Conservation (phyloP, 2,329 filamentous ascomycete genomes). For the Nemania abortiva region DNA sequence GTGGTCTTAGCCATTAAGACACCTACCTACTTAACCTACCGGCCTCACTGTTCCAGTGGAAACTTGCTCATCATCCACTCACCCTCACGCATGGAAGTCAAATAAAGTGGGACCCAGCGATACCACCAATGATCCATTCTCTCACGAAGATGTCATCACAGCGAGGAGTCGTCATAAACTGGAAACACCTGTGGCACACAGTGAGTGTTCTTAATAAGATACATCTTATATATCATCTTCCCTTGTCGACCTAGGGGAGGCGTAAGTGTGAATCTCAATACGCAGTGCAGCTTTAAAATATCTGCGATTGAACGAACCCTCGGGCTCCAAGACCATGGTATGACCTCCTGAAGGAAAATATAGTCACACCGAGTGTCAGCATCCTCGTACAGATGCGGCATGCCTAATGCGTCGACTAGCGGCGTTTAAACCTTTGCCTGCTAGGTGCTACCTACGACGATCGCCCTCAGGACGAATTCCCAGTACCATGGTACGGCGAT, state of each 20-base stretch:
- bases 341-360: background rate
- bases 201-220: slow-evolving; percentile 5
- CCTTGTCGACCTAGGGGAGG: background rate
- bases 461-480: background rate
- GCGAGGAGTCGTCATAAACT: background rate
- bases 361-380: background rate
- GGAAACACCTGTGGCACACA: background rate
- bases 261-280: slow-evolving; percentile 15
- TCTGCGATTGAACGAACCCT: background rate
- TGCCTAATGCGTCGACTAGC: background rate
- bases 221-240: background rate
- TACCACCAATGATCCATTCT: background rate
- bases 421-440: too few relatives aligned
- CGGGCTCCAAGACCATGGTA: background rate
- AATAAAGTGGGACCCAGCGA: slow-evolving; percentile 21
- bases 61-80: slow-evolving; percentile 34
- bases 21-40: background rate
- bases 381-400: background rate
- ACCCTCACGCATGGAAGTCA: background rate
- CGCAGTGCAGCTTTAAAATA: background rate
- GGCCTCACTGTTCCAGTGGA: slow-evolving; percentile 5
- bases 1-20: background rate
- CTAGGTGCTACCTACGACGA: background rate
- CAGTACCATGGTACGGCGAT: slow-evolving; percentile 1
- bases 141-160: slow-evolving; percentile 17